Evolutionary conservation across 2,329 filamentous ascomycete species (phyloP), one percentile per base, ranked within the genome.

Genomic region (Coniella vitis): DNA sequence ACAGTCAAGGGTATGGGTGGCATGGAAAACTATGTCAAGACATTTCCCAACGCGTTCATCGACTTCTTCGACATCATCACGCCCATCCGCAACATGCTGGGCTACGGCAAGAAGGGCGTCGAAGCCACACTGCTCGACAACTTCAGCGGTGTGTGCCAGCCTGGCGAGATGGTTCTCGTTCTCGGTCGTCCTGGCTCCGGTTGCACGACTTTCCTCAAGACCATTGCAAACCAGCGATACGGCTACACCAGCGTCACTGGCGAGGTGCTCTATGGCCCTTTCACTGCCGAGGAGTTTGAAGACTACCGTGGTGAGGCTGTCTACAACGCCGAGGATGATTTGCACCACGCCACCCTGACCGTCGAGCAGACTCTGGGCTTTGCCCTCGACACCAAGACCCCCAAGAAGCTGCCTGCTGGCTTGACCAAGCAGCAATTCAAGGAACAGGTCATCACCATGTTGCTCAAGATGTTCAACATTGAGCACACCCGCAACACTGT

Each of bases 391-490:
- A 87, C 84, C 29, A 95, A 94, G 67, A 84, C 87, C 13, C 89
- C 90, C 5, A 83, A 85, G 14, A 90, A 90, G 65, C 75, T 88
- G 40, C 86, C 87, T 0, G 79, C 75, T 4, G 87, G 87, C 19
- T 76, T 93, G 57, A 82, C 78, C 35, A 86, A 86, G 63, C 64
- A 68, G 5, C 82, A 86, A 14, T 91, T 91, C 71, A 90, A 90
- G 69, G 75, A 86, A 43, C 81, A 82, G 57, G 81, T 94, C 49
- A 75, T 90, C 53, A 75, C 80, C 16, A 79, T 84, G 59, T 73
- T 95, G 51, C 72, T 95, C 45, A 88, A 87, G 61, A 93, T 94
- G 86, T 94, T 95, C 73, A 93, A 91, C 62, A 95, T 95, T 47
- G 86, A 90, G 64, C 89, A 95, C 65, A 94, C 89, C 0, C 78